Conservation (phyloP, 2,329 filamentous ascomycete genomes). For the Hypoxylon sp. region DNA sequence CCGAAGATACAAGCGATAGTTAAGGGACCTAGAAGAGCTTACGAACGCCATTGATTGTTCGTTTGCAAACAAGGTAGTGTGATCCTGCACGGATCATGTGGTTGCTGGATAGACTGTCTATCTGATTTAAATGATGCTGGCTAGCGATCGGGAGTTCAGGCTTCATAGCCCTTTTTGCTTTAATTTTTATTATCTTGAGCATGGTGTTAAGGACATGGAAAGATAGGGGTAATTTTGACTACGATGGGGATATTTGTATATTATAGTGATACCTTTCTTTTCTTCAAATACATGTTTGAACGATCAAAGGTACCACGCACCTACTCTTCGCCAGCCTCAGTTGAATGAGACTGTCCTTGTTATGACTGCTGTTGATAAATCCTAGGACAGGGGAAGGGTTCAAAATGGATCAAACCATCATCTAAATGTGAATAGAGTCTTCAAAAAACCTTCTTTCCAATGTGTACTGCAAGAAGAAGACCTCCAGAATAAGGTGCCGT, state of each 20-base stretch:
- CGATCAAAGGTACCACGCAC: not conserved
- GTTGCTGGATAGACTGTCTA: not conserved
- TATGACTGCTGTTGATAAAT: not conserved
- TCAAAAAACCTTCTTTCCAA: conserved; percentile 15
- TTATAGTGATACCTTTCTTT: not conserved
- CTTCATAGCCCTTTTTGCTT: conserved; percentile 2
- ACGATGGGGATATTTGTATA: not conserved
- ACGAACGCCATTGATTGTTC: not conserved
- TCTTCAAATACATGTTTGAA: not conserved
- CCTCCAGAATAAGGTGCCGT: conserved; percentile 65
- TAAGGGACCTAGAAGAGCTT: not conserved
- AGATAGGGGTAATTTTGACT: conserved; percentile 6
- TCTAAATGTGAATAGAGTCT: not conserved
- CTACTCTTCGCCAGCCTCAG: not conserved
- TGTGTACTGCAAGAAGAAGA: conserved; percentile 52
- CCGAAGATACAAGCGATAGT: conserved; percentile 4
- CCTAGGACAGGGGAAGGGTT: not conserved
- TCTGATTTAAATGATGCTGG: conserved; percentile 6
- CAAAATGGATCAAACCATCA: not conserved
- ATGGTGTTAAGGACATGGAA: conserved; percentile 24
- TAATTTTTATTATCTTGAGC: conserved; percentile 17
- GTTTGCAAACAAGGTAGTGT: not conserved
- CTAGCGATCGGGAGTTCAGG: conserved; percentile 3
- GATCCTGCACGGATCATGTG: not conserved
- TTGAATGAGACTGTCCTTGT: not conserved